Evolutionary conservation across 805 yeast species (phyloP).

Genomic region (Wickerhamiella bombiphila): DNA sequence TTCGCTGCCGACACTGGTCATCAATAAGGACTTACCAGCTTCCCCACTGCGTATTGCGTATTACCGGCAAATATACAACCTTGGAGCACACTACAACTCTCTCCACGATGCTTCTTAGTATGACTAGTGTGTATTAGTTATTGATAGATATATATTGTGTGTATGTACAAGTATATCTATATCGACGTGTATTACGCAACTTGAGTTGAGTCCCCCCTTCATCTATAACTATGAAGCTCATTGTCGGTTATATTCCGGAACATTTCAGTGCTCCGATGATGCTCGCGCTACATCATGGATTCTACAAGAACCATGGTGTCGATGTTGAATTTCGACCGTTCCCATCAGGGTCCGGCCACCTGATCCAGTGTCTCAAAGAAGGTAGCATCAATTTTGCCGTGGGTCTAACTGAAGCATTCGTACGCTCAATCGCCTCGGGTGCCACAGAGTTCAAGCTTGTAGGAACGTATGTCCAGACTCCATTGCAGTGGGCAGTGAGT

Average conservation of each 20-base stretch:
- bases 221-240: slow-evolving; percentile 12
- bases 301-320: slow-evolving; percentile 34
- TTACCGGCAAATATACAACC: slow-evolving; percentile 70
- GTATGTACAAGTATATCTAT: too few relatives aligned
- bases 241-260: slow-evolving; percentile 77
- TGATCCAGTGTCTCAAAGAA: slow-evolving; percentile 55
- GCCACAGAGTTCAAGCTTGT: slow-evolving; percentile 46
- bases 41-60: slow-evolving; percentile 58
- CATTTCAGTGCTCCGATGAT: slow-evolving; percentile 81
- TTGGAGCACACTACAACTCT: slow-evolving; percentile 94
- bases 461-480: slow-evolving; percentile 76
- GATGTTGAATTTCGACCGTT: slow-evolving; percentile 49
- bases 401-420: slow-evolving; percentile 84
- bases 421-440: slow-evolving; percentile 67
- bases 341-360: slow-evolving; percentile 79
- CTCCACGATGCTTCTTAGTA: slow-evolving; percentile 22
- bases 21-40: slow-evolving; percentile 36
- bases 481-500: slow-evolving; percentile 81
- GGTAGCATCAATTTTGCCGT: slow-evolving; percentile 58
- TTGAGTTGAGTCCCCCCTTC: too few relatives aligned
- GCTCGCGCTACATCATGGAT: slow-evolving; percentile 50
- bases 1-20: slow-evolving; percentile 50
- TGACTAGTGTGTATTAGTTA: too few relatives aligned
- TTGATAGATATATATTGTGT: too few relatives aligned
- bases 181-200: too few relatives aligned